These are phyloP conservation scores for Aciculosporium take DNA, from an alignment of 2,329 filamentous ascomycete species.

Conservation along the genomic window DNA sequence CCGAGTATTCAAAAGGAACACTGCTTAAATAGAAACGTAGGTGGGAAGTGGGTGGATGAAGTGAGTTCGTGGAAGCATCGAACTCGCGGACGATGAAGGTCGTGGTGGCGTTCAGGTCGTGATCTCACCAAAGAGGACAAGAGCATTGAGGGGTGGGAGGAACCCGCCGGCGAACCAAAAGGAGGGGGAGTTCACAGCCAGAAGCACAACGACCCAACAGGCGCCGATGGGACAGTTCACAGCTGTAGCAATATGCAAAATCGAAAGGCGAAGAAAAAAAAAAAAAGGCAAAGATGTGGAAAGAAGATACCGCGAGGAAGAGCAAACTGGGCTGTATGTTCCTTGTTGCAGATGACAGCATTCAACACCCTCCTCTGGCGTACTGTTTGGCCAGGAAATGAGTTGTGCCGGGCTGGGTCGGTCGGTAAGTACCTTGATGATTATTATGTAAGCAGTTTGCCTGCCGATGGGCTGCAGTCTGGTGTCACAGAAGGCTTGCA, in stretches of 20 bases:
- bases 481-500: no score
- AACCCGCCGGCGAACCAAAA: conserved; percentile 1
- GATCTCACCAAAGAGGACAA: conserved; percentile 3
- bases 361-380: no score
- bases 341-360: conserved; percentile 13
- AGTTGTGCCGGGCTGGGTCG: no score
- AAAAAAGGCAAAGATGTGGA: background rate
- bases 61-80: background rate
- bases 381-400: no score
- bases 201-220: background rate
- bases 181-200: background rate
- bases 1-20: background rate
- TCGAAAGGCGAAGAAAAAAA: background rate
- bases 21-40: background rate
- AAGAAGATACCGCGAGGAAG: background rate
- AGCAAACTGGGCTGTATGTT: no score
- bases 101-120: background rate
- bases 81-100: background rate
- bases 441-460: no score
- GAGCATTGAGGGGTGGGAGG: background rate
- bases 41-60: background rate
- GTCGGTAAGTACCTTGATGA: no score
- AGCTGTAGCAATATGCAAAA: background rate
- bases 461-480: no score
- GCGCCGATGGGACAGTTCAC: background rate